Percentiles rank a stretch among this genome's conserved stretches.
phyloP scores from a whole-genome alignment of 2,329 filamentous ascomycete genomes.

The Ophiostoma tasmaniense region DNA sequence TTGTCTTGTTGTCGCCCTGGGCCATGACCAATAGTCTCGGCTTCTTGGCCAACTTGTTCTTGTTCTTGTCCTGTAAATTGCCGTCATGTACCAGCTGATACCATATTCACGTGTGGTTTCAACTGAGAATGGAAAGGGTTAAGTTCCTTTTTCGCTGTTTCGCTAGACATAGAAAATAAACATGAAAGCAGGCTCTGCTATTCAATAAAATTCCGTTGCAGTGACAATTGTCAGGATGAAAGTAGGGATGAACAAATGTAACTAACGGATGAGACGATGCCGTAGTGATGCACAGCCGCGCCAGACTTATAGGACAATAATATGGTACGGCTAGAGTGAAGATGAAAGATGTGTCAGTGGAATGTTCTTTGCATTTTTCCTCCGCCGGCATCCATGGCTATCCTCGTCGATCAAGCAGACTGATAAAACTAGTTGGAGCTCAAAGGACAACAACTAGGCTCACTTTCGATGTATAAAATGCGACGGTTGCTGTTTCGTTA shows the following conservation, averaged over 20 bases:
- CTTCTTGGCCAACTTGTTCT: conserved; percentile 1
- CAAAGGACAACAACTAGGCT: too few species aligned
- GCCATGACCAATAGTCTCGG: neutral
- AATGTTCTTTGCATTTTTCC: neutral
- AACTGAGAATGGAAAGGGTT: neutral
- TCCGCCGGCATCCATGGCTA: neutral
- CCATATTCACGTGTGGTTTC: neutral
- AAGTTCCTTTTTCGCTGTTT: neutral
- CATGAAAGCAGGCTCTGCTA: conserved; percentile 4
- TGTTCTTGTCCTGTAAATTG: conserved; percentile 5
- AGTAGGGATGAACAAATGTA: too few species aligned
- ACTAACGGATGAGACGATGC: too few species aligned
- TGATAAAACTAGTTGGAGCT: neutral
- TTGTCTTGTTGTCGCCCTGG: neutral
- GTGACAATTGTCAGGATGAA: neutral
- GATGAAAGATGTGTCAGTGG: neutral
- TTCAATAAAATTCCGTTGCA: neutral
- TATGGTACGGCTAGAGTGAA: neutral
- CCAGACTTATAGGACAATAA: neutral
- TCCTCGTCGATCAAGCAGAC: neutral
- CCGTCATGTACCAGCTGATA: neutral
- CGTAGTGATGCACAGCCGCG: neutral
- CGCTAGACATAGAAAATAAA: conserved; percentile 9
- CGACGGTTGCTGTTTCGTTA: too few species aligned
- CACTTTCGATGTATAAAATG: too few species aligned